Evolutionary conservation across 2,329 filamentous ascomycete genomes (phyloP), one percentile per base, ranked within the genome.

Genomic region (Microcera coccophila): DNA sequence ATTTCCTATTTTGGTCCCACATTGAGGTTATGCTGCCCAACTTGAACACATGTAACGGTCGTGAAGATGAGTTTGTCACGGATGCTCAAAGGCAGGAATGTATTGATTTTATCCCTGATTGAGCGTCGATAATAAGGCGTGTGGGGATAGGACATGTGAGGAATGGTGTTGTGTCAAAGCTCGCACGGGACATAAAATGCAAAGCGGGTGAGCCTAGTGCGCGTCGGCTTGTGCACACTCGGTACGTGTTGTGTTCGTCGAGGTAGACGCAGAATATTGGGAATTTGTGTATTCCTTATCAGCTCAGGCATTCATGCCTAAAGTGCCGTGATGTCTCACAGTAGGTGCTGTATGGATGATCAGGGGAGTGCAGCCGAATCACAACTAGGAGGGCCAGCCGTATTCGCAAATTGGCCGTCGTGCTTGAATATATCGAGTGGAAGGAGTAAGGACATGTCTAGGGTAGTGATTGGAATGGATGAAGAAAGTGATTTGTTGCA

Each of bases 61-160:
- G 38, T 39, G 33, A 45, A 42, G 36, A 15, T 37, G 35, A 8
- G 8, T 32, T n/a, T 32, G 24, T 38, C 17, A 51, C 43, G 47
- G 34, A 38, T 42, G 32, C 37, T 47, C 42, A 47, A 44, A 44
- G 45, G 42, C 37, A 40, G 47, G 44, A 42, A 42, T 42, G 14
- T n/a, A 32, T 33, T 22, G 39, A 36, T 37, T 45, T 40, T 53
- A 56, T 51, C 49, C 44, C 47, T 51, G 54, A 44, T 53, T 41
- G 45, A 41, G 54, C 54, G 47, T 52, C 50, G 53, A 48, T 42
- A 52, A 48, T 28, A 39, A 42, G 38, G 44, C 47, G 53, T 54
- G 45, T 49, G 49, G 38, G 36, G 39, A 31, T 41, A 32, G 31
- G 32, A 40, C 34, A 26, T 29, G 17, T 17, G 41, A 35, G 26